Evolutionary conservation across 768 basidiomycete genomes (phyloP).

Genomic region (Tricholoma matsutake): DNA sequence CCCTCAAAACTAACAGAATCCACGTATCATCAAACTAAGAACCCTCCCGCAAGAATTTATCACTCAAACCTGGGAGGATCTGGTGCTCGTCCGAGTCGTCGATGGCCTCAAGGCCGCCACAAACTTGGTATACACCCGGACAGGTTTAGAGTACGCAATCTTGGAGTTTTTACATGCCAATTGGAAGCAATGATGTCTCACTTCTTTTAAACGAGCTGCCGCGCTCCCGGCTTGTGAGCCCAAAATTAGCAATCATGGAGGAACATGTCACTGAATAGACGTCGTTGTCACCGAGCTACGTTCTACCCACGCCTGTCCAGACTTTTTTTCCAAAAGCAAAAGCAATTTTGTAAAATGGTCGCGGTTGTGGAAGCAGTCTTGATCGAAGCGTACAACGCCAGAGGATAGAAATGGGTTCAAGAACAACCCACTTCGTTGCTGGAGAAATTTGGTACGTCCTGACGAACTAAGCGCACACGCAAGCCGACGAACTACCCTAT

Average conservation of each 20-base stretch:
- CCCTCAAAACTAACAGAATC: slow-evolving; percentile 60
- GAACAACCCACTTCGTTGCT: slow-evolving; percentile 80
- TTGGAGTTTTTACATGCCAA: background rate
- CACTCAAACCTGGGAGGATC: slow-evolving; percentile 78
- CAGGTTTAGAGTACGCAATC: slow-evolving; percentile 74
- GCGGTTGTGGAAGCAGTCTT: slow-evolving; percentile 57
- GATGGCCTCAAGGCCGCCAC: slow-evolving; percentile 79
- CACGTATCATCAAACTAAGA: slow-evolving; percentile 76
- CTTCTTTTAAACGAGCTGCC: slow-evolving; percentile 56
- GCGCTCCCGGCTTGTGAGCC: slow-evolving; percentile 54
- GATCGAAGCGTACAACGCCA: slow-evolving; percentile 65
- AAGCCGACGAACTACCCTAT: background rate
- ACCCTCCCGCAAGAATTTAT: slow-evolving; percentile 66
- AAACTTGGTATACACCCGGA: slow-evolving; percentile 73
- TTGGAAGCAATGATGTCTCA: slow-evolving; percentile 59
- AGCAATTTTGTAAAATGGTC: slow-evolving; percentile 67
- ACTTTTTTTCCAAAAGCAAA: slow-evolving; percentile 44
- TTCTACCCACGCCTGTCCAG: background rate
- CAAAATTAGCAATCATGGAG: slow-evolving; percentile 69
- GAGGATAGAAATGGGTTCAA: slow-evolving; percentile 69
- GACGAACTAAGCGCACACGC: background rate
- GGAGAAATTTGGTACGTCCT: slow-evolving; percentile 63
- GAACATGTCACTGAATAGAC: slow-evolving; percentile 57
- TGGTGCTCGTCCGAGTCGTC: slow-evolving; percentile 68
- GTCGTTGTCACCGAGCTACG: slow-evolving; percentile 44